Evolutionary conservation across 2,329 filamentous ascomycete genomes (phyloP).

Genomic region (Aspergillus sp.): DNA sequence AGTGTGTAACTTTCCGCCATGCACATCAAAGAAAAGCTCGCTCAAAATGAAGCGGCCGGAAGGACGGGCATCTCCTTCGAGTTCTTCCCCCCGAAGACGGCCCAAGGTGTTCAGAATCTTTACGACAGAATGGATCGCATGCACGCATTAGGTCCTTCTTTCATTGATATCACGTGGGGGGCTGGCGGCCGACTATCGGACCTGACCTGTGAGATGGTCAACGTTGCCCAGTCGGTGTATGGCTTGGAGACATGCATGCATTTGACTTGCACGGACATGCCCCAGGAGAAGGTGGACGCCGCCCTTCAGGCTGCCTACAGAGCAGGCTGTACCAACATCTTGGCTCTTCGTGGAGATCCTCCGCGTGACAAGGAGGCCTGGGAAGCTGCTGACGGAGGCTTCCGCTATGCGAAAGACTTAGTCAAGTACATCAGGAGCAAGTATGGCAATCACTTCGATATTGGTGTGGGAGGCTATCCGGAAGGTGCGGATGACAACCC

Average conservation of each 20-base stretch:
- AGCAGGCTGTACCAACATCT: constrained; percentile 94
- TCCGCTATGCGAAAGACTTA: constrained; percentile 89
- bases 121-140: constrained; percentile 99
- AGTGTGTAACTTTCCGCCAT: constrained; percentile 57
- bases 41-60: constrained; percentile 74
- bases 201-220: constrained; percentile 96
- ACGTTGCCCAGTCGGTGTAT: constrained; percentile 90
- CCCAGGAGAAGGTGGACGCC: constrained; percentile 83
- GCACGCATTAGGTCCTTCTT: constrained; percentile 89
- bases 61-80: constrained; percentile 96
- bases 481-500: constrained; percentile 94
- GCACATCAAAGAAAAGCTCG: constrained; percentile 93
- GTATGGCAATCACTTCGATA: constrained; percentile 91
- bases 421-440: constrained; percentile 77
- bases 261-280: constrained; percentile 98
- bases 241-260: constrained; percentile 99
- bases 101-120: constrained; percentile 88
- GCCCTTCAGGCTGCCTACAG: constrained; percentile 88
- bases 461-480: constrained; percentile 94
- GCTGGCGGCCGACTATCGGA: constrained; percentile 89
- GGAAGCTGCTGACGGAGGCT: constrained; percentile 82
- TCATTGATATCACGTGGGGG: constrained; percentile 98
- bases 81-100: constrained; percentile 97
- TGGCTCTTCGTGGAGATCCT: constrained; percentile 89
- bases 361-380: constrained; percentile 92